phyloP scores from a whole-genome alignment of 139 green algal species.

The Auxenochlorella pyrenoidosa region DNA sequence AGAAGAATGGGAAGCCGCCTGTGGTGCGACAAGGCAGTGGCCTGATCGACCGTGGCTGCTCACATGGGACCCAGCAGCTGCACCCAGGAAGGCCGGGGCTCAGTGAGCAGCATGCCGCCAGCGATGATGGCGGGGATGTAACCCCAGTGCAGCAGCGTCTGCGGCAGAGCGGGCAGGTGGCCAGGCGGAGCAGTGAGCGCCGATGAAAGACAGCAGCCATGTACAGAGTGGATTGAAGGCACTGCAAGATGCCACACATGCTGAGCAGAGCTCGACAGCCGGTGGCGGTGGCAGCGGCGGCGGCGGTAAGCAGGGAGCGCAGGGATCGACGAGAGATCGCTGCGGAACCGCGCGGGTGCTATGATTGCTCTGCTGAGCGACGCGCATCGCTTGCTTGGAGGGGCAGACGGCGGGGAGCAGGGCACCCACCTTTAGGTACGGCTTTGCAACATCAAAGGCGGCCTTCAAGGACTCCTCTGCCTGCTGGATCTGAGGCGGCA shows the following conservation, averaged over 20 bases:
- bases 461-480: background rate
- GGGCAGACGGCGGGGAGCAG: no score
- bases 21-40: no score
- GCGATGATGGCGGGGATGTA: constrained; percentile 79
- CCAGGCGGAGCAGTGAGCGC: background rate
- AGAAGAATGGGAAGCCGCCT: background rate
- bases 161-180: background rate
- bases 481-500: background rate
- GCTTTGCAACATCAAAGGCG: background rate
- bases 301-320: background rate
- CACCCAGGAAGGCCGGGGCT: constrained; percentile 60
- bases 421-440: background rate
- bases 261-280: background rate
- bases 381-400: no score
- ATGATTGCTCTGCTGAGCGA: no score
- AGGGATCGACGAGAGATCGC: no score
- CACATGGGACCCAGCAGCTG: constrained; percentile 72
- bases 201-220: background rate
- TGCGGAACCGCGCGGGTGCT: no score
- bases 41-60: background rate
- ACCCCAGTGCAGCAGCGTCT: constrained; percentile 19
- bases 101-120: constrained; percentile 65
- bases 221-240: background rate
- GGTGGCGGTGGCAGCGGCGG: background rate
- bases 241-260: background rate